Percentiles rank a stretch among this genome's conserved stretches.
Evolutionary conservation across 2,329 filamentous ascomycete genomes (phyloP).

Genomic region (Fusarium nisikadoi): DNA sequence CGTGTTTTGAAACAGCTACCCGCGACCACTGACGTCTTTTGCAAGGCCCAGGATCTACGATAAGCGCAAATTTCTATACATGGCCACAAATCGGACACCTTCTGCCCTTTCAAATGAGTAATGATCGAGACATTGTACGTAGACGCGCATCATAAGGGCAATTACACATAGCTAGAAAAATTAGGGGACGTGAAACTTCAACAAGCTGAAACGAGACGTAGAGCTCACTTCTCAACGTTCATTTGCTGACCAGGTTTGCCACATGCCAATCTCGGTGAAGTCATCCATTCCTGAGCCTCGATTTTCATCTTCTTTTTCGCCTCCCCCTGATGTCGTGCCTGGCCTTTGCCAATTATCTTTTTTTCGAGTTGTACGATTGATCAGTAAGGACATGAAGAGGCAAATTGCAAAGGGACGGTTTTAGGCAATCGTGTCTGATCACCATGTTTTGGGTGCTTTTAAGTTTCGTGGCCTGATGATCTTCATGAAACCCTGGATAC

Average conservation of each 20-base stretch:
- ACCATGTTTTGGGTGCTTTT: neutral
- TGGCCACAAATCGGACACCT: neutral
- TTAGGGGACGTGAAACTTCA: slow-evolving; percentile 26
- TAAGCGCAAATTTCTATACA: slow-evolving; percentile 11
- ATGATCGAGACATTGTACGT: slow-evolving; percentile 2
- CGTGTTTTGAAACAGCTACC: slow-evolving; percentile 32
- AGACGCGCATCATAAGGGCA: slow-evolving; percentile 3
- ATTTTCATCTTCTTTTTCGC: slow-evolving; percentile 26
- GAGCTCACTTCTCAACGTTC: slow-evolving; percentile 1
- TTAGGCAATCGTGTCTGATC: neutral
- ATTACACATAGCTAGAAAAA: slow-evolving; percentile 11
- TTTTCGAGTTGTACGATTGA: neutral
- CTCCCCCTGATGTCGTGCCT: slow-evolving; percentile 28
- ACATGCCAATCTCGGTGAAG: slow-evolving; percentile 39
- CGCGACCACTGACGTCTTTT: slow-evolving; percentile 30
- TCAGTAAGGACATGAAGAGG: neutral
- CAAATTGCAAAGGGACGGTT: slow-evolving; percentile 7
- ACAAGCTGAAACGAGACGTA: slow-evolving; percentile 26
- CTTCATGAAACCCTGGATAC: slow-evolving; percentile 1
- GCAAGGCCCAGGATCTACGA: slow-evolving; percentile 23
- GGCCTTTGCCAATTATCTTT: neutral
- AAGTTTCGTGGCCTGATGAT: neutral
- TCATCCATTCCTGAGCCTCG: slow-evolving; percentile 25
- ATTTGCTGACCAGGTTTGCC: slow-evolving; percentile 32
- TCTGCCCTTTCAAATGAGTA: neutral